These are phyloP conservation scores for Russula emetica DNA, from an alignment of 768 basidiomycete genomes.

Conservation along the genomic window DNA sequence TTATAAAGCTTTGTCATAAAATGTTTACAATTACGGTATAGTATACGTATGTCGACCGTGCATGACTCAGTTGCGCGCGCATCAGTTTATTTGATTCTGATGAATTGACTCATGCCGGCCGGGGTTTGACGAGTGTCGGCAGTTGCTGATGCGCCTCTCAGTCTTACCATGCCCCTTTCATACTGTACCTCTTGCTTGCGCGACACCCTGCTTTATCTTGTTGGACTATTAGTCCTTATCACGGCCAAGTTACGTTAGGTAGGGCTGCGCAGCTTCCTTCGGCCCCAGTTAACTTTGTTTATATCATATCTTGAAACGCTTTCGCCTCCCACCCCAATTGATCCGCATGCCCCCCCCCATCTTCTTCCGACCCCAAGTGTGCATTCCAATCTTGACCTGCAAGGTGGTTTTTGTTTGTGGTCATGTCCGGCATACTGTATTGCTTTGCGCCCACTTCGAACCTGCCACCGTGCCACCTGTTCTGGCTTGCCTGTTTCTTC, in stretches of 20 bases:
- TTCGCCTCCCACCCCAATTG: not conserved
- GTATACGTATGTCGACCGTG: too few species aligned
- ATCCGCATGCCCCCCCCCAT: not conserved
- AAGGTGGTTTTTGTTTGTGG: not conserved
- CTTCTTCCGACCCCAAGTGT: not conserved
- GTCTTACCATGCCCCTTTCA: not conserved
- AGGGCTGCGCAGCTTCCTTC: constrained; percentile 3
- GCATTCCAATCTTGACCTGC: not conserved
- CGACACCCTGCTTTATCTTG: not conserved
- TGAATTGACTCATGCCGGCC: too few species aligned
- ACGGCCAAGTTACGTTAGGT: not conserved
- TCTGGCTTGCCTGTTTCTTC: not conserved
- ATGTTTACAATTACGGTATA: too few species aligned
- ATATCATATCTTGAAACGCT: not conserved
- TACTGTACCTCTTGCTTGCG: not conserved
- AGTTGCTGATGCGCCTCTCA: not conserved
- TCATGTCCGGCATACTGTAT: too few species aligned
- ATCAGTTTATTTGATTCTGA: not conserved
- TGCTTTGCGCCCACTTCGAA: not conserved
- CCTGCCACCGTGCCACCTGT: not conserved
- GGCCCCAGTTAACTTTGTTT: not conserved
- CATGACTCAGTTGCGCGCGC: not conserved
- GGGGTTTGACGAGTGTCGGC: not conserved
- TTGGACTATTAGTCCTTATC: not conserved
- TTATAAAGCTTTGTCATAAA: not conserved